phyloP scores from a whole-genome alignment of 192 early-diverging fungal species.

The Coemansia sp. region DNA sequence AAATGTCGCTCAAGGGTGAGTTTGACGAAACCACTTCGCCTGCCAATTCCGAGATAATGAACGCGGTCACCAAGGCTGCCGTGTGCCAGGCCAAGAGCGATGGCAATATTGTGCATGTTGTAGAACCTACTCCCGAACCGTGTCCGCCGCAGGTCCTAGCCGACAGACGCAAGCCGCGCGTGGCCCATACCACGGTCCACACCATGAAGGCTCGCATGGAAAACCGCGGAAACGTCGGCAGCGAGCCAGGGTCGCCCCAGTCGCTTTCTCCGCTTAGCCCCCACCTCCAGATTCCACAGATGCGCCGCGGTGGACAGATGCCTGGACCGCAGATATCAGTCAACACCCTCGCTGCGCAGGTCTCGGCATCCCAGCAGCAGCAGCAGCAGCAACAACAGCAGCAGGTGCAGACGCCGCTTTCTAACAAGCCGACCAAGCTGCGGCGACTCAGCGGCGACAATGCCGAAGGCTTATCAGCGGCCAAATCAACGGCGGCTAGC shows the following conservation, averaged over 20 bases:
- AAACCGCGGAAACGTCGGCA: constrained; percentile 20
- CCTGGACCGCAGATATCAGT: constrained; percentile 19
- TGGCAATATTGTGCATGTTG: constrained; percentile 37
- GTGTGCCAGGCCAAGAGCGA: constrained; percentile 46
- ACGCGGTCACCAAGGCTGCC: constrained; percentile 43
- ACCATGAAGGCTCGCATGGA: constrained; percentile 53
- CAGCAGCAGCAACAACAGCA: neutral
- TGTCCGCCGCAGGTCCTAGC: constrained; percentile 52
- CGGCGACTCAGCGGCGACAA: constrained; percentile 41
- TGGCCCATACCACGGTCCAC: constrained; percentile 45
- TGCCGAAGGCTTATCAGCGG: neutral
- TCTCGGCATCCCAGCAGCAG: neutral
- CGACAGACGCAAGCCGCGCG: constrained; percentile 49
- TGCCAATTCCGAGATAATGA: constrained; percentile 32
- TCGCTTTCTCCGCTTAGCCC: neutral
- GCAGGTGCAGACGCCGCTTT: neutral
- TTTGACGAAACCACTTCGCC: constrained; percentile 15
- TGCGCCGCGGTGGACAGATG: constrained; percentile 36
- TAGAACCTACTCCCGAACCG: constrained; percentile 23
- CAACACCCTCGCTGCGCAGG: constrained; percentile 10
- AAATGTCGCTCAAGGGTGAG: constrained; percentile 3
- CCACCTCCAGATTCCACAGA: constrained; percentile 3
- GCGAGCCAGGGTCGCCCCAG: constrained; percentile 18
- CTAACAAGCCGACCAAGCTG: constrained; percentile 35
- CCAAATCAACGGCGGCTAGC: neutral